phyloP scores from a whole-genome alignment of 768 basidiomycete genomes.

The Cyathus striatus region DNA sequence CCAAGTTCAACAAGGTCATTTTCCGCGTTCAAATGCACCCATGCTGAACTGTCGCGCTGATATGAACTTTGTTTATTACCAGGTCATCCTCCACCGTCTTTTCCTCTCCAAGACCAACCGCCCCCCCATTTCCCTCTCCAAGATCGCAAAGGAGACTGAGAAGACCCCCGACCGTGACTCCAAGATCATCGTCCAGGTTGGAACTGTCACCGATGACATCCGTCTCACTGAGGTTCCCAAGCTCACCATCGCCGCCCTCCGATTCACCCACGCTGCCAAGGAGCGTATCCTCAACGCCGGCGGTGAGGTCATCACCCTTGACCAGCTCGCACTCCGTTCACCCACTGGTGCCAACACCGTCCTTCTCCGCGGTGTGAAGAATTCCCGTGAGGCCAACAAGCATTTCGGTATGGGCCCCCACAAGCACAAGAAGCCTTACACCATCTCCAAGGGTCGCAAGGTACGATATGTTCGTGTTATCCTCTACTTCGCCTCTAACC shows the following conservation, averaged over 20 bases:
- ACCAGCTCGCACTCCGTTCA: conserved; percentile 92
- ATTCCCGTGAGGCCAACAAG: conserved; percentile 89
- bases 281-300: conserved; percentile 95
- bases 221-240: conserved; percentile 85
- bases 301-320: conserved; percentile 91
- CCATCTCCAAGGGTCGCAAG: conserved; percentile 94
- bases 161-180: conserved; percentile 59
- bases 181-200: conserved; percentile 87
- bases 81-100: conserved; percentile 93
- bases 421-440: conserved; percentile 98
- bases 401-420: conserved; percentile 99
- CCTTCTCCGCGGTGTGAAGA: conserved; percentile 88
- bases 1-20: conserved; percentile 88
- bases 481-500: neutral
- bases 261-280: conserved; percentile 89
- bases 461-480: conserved; percentile 24
- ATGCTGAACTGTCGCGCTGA: too few relatives aligned
- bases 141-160: conserved; percentile 80
- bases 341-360: conserved; percentile 96
- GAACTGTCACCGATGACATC: conserved; percentile 93
- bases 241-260: conserved; percentile 88
- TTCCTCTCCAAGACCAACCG: conserved; percentile 98
- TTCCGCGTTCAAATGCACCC: too few relatives aligned
- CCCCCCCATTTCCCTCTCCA: conserved; percentile 91
- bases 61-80: conserved; percentile 4